Evolutionary conservation across 768 basidiomycete species (phyloP), one percentile per base, ranked within the genome.

Genomic region (Serendipita sp.): DNA sequence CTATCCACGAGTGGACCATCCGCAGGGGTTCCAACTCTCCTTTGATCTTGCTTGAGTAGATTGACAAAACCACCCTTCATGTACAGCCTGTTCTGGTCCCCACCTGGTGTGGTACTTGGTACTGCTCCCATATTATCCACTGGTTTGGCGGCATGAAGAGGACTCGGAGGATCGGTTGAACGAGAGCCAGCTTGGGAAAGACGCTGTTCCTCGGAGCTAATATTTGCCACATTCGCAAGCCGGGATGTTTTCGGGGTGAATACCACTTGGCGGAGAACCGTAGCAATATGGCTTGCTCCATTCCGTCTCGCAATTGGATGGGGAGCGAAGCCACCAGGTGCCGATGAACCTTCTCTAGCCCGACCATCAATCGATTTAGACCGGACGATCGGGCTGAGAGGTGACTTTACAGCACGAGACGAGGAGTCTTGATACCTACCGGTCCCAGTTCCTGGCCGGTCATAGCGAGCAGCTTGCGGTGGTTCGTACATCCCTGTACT

Each of bases 391-490:
- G 53, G 53, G 26, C 53, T 58, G 11, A 58, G 30, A 9, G 53
- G 30, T n/a, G 53, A 26, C 33, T 20, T 58, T 1, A 11, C 26
- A n/a, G 4, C 33, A 58, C 53, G 53, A 9, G 53, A 28, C 13
- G 30, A n/a, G 9, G 4, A 31, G 33, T 58, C 53, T 22, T 58
- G 20, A 33, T 58, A 58, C 53, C 17, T 58, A 4, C 53, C 53
- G n/a, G 53, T 58, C 17, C 53, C 30, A 9, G 53, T 58, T n/a
- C 53, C 53, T n/a, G 53, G 53, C 30, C 45, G 45, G 45, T 48
- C 45, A n/a, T 48, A 48, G 9, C 7, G 20, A 9, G 9, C 45
- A 5, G 45, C 9, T 48, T 20, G 26, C n/a, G 45, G n/a, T n/a
- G 45, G 20, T 20, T 48, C 45, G n/a, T 48, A 48, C n/a, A 48